These are phyloP conservation scores for Astrothelium macrocarpum DNA, from an alignment of 495 filamentous ascomycete genomes.

Conservation along the genomic window DNA sequence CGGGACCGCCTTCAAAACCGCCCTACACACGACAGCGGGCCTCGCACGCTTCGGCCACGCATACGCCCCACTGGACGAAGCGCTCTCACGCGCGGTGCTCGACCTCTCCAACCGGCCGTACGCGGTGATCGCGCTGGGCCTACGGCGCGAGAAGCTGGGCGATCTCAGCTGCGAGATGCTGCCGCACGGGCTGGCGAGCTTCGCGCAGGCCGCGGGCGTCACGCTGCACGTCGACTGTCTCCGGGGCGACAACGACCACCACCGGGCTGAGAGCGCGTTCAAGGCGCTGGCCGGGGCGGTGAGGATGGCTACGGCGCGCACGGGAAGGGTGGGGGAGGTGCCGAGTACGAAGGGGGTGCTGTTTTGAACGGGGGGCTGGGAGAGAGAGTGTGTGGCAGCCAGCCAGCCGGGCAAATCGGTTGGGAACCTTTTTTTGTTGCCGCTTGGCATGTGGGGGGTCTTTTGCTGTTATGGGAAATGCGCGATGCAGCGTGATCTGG, in stretches of 20 bases:
- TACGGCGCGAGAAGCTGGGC: conserved; percentile 84
- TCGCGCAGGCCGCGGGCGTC: conserved; percentile 80
- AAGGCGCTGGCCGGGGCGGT: conserved; percentile 89
- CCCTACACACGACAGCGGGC: conserved; percentile 66
- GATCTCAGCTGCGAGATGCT: conserved; percentile 94
- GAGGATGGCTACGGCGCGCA: conserved; percentile 58
- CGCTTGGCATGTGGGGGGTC: too few relatives aligned
- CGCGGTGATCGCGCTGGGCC: conserved; percentile 67
- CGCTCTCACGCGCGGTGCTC: conserved; percentile 84
- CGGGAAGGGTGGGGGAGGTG: conserved; percentile 77
- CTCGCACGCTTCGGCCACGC: conserved; percentile 83
- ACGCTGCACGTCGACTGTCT: conserved; percentile 89
- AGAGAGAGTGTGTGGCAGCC: background rate
- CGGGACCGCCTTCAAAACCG: conserved; percentile 68
- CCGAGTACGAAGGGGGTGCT: conserved; percentile 88
- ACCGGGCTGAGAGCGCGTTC: conserved; percentile 92
- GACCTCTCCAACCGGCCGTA: conserved; percentile 88
- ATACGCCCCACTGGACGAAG: conserved; percentile 89
- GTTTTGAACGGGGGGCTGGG: conserved; percentile 25
- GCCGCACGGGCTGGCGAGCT: conserved; percentile 87
- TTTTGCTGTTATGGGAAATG: too few relatives aligned
- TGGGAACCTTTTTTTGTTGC: background rate
- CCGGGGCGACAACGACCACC: conserved; percentile 88
- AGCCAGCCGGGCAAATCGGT: background rate
- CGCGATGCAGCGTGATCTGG: too few relatives aligned